Conservation (phyloP, 768 basidiomycete genomes). For the Crassisporium funariophilum region DNA sequence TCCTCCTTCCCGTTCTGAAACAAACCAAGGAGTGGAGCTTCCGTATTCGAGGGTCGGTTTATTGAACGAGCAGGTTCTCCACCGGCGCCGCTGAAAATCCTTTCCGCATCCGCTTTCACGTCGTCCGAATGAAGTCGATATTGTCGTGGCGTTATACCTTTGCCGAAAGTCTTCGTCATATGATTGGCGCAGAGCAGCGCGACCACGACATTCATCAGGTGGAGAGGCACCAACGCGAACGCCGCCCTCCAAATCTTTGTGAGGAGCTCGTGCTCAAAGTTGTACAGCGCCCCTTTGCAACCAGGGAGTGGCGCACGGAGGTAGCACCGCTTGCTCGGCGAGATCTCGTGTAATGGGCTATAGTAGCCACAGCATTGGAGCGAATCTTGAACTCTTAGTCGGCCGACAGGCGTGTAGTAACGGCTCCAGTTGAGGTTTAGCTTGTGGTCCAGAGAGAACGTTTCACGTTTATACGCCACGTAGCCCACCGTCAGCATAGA, state of each 20-base stretch:
- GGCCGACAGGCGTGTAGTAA: constrained; percentile 55
- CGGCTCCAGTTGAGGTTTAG: constrained; percentile 70
- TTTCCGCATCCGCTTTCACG: constrained; percentile 42
- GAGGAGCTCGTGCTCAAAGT: constrained; percentile 54
- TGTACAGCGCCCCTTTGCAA: constrained; percentile 61
- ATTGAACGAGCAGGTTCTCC: background rate
- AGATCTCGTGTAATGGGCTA: constrained; percentile 59
- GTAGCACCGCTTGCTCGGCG: constrained; percentile 60
- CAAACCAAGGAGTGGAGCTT: background rate
- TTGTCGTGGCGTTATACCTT: constrained; percentile 59
- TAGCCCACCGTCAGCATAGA: constrained; percentile 65
- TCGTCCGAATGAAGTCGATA: constrained; percentile 58
- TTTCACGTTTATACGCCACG: constrained; percentile 59
- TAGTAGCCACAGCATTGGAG: constrained; percentile 70
- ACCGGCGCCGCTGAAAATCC: constrained; percentile 22
- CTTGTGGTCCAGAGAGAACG: constrained; percentile 65
- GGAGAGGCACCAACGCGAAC: constrained; percentile 60
- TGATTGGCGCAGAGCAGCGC: constrained; percentile 72
- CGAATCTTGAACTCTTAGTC: constrained; percentile 61
- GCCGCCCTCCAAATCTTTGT: constrained; percentile 48
- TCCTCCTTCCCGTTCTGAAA: background rate
- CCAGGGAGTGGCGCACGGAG: constrained; percentile 63
- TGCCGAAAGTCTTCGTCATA: constrained; percentile 61
- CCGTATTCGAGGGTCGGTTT: background rate
- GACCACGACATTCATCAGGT: constrained; percentile 59